A percentile compares a stretch with the other conserved stretches of the same genome.
phyloP scores from a whole-genome alignment of 257 asterid species.

The Echites panduratus region DNA sequence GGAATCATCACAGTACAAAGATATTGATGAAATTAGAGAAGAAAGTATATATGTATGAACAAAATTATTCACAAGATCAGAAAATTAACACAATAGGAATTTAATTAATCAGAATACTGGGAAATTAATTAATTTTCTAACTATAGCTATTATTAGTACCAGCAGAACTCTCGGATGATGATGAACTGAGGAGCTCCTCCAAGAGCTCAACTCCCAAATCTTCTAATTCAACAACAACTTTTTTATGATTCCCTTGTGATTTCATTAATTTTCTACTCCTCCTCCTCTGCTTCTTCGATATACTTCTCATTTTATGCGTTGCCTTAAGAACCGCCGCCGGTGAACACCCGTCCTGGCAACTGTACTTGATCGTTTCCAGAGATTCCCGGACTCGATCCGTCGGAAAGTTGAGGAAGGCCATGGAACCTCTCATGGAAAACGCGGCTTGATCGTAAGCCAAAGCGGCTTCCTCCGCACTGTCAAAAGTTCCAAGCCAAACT shows the following conservation, averaged over 20 bases:
- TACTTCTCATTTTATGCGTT: constrained; percentile 22
- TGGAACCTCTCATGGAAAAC: constrained; percentile 34
- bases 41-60: not conserved
- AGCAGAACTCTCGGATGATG: too few species aligned
- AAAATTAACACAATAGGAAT: too few species aligned
- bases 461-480: constrained; percentile 38
- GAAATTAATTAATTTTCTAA: constrained; percentile 9
- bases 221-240: constrained; percentile 31
- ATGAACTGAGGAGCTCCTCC: constrained; percentile 24
- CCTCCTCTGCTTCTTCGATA: constrained; percentile 8
- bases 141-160: not conserved
- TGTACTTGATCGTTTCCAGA: constrained; percentile 23
- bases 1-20: not conserved
- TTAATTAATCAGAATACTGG: not conserved
- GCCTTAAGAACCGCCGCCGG: constrained; percentile 37
- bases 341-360: constrained; percentile 29
- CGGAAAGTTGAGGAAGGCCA: constrained; percentile 33
- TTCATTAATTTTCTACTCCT: constrained; percentile 3
- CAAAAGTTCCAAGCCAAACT: constrained; percentile 52
- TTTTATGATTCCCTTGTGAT: not conserved
- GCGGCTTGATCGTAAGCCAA: constrained; percentile 59
- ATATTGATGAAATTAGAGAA: too few species aligned
- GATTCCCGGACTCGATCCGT: constrained; percentile 29
- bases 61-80: too few species aligned
- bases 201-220: constrained; percentile 33